phyloP scores from a whole-genome alignment of 2,329 filamentous ascomycete species.

The Tympanopsis confertula region DNA sequence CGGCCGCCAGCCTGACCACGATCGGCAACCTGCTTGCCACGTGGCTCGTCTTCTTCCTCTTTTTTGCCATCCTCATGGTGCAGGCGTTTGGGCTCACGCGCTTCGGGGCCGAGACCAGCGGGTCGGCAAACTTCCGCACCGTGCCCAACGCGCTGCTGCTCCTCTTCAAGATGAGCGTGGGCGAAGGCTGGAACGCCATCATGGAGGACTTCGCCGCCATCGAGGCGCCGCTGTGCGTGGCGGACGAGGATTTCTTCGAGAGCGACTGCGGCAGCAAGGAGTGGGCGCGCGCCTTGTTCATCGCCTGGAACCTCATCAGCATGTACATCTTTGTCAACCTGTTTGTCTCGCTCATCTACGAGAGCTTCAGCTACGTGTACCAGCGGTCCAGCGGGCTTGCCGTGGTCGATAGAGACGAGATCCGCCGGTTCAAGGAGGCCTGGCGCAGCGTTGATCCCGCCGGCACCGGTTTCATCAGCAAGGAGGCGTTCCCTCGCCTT shows the following conservation, averaged over 20 bases:
- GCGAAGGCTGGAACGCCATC: slow-evolving; percentile 90
- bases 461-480: slow-evolving; percentile 82
- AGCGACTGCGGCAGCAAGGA: slow-evolving; percentile 85
- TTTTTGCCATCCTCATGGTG: slow-evolving; percentile 91
- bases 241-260: slow-evolving; percentile 60
- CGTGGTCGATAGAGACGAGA: slow-evolving; percentile 82
- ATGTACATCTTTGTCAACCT: slow-evolving; percentile 99
- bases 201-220: slow-evolving; percentile 93
- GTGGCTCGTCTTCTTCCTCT: slow-evolving; percentile 92
- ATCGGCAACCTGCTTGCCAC: slow-evolving; percentile 90
- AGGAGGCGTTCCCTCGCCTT: slow-evolving; percentile 77
- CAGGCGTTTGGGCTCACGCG: slow-evolving; percentile 92
- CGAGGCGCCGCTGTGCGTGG: slow-evolving; percentile 69
- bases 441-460: slow-evolving; percentile 93
- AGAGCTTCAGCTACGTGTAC: slow-evolving; percentile 98
- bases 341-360: slow-evolving; percentile 96
- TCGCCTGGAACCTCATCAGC: slow-evolving; percentile 97
- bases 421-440: slow-evolving; percentile 92
- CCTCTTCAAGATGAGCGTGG: slow-evolving; percentile 83
- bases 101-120: slow-evolving; percentile 61
- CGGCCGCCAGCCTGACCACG: slow-evolving; percentile 78
- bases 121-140: slow-evolving; percentile 82
- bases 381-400: slow-evolving; percentile 86
- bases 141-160: slow-evolving; percentile 90
- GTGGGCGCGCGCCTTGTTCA: slow-evolving; percentile 84